phyloP scores from a whole-genome alignment of 306 rosid genomes.

The Ormosia semicastrata region DNA sequence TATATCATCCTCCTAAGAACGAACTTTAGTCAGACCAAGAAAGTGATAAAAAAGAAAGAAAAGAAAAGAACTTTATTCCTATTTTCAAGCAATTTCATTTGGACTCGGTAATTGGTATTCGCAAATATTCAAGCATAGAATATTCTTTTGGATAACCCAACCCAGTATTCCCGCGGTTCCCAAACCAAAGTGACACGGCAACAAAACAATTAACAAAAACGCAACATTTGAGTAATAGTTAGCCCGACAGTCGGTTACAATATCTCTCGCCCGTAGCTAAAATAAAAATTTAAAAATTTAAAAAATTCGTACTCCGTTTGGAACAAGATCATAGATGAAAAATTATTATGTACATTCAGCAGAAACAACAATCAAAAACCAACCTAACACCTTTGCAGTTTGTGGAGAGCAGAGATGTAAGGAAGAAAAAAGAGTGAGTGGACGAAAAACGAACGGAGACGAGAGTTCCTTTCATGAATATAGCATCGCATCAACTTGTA shows the following conservation, averaged over 20 bases:
- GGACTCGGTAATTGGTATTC: not conserved
- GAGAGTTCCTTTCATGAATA: not conserved
- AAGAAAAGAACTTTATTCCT: too few relatives aligned
- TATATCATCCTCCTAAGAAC: too few relatives aligned
- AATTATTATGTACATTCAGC: slow-evolving; percentile 2
- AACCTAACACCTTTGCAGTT: not conserved
- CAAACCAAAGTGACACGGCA: not conserved
- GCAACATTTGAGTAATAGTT: not conserved
- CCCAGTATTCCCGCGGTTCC: not conserved
- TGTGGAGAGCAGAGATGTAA: not conserved
- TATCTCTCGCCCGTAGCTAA: not conserved
- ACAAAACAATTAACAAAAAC: not conserved
- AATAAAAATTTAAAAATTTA: not conserved
- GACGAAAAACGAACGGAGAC: not conserved
- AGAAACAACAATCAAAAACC: not conserved
- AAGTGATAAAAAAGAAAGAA: too few relatives aligned
- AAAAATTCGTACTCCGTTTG: not conserved
- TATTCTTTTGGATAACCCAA: not conserved
- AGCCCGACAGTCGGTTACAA: not conserved
- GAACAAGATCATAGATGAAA: not conserved
- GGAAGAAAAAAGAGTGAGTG: not conserved
- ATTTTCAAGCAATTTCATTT: too few relatives aligned
- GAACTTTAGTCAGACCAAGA: too few relatives aligned
- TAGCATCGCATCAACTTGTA: not conserved
- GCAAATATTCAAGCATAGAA: not conserved